Conservation (phyloP, 768 basidiomycete genomes). For the Termitomyces sp. region DNA sequence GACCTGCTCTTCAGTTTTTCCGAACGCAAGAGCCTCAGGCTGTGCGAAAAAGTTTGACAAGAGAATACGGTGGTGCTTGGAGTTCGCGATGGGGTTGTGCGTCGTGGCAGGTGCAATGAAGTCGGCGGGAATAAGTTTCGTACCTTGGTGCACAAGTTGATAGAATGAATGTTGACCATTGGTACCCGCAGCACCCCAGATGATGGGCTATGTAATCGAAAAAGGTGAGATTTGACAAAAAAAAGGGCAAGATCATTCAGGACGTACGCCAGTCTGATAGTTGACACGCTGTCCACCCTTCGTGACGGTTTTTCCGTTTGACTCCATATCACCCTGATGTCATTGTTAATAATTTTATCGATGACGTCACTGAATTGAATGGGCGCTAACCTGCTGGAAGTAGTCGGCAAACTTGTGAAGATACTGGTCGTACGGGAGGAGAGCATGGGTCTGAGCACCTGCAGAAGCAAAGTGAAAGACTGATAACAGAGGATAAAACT, state of each 20-base stretch:
- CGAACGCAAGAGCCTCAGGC: slow-evolving; percentile 95
- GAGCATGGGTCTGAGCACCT: slow-evolving; percentile 91
- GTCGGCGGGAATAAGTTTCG: slow-evolving; percentile 87
- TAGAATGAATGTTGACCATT: slow-evolving; percentile 99
- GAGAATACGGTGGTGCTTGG: slow-evolving; percentile 95
- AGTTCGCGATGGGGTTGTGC: slow-evolving; percentile 82
- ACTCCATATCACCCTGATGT: slow-evolving; percentile 94
- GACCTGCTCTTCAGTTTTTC: slow-evolving; percentile 92
- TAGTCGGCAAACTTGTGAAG: slow-evolving; percentile 99
- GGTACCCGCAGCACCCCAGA: slow-evolving; percentile 98
- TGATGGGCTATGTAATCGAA: slow-evolving; percentile 68
- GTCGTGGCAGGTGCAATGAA: slow-evolving; percentile 88
- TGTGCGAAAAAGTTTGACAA: slow-evolving; percentile 98
- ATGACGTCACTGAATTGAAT: not conserved
- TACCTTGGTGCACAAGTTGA: slow-evolving; percentile 93
- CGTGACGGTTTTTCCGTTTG: slow-evolving; percentile 95
- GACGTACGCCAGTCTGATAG: slow-evolving; percentile 91
- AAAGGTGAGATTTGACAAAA: not conserved
- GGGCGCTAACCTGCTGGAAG: slow-evolving; percentile 77
- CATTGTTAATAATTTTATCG: not conserved
- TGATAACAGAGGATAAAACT: not conserved
- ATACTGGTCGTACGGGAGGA: slow-evolving; percentile 98
- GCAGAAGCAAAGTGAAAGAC: not conserved
- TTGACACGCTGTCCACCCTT: slow-evolving; percentile 89
- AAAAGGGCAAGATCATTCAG: not conserved